phyloP scores from a whole-genome alignment of 1,284 basidiomycete species.

The Puccinia horiana region DNA sequence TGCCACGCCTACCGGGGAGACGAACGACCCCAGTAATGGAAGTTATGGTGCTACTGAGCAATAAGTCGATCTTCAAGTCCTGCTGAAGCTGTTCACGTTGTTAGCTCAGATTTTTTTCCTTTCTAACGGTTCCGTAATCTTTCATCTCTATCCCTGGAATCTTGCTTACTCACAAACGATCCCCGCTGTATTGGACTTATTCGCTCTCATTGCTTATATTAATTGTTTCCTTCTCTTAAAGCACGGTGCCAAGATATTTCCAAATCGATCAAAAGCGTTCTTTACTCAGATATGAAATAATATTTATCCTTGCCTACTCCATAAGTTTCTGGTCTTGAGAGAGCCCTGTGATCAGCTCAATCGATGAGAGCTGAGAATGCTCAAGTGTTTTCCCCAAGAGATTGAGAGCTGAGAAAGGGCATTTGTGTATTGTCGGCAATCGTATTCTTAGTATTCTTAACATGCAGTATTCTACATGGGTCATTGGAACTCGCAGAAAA shows the following conservation, averaged over 20 bases:
- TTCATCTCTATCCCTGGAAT: not conserved
- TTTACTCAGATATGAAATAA: not conserved
- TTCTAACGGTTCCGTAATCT: not conserved
- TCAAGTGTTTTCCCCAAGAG: no score
- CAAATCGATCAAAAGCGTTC: not conserved
- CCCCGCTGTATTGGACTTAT: not conserved
- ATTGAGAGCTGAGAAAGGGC: no score
- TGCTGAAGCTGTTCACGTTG: not conserved
- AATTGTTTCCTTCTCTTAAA: not conserved
- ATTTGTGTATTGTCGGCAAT: no score
- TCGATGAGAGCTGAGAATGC: no score
- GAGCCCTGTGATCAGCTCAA: no score
- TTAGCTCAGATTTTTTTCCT: not conserved
- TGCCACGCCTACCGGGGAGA: not conserved
- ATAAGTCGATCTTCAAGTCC: not conserved
- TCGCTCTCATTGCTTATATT: not conserved
- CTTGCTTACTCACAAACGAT: not conserved
- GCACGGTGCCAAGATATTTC: not conserved
- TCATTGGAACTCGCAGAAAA: no score
- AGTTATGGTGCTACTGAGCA: not conserved
- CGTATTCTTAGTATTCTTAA: no score
- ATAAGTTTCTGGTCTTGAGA: no score
- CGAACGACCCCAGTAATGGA: not conserved
- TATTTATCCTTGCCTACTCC: not conserved
- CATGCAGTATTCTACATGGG: no score